Conservation (phyloP, 2,329 filamentous ascomycete genomes). For the Xylaria polymorpha region DNA sequence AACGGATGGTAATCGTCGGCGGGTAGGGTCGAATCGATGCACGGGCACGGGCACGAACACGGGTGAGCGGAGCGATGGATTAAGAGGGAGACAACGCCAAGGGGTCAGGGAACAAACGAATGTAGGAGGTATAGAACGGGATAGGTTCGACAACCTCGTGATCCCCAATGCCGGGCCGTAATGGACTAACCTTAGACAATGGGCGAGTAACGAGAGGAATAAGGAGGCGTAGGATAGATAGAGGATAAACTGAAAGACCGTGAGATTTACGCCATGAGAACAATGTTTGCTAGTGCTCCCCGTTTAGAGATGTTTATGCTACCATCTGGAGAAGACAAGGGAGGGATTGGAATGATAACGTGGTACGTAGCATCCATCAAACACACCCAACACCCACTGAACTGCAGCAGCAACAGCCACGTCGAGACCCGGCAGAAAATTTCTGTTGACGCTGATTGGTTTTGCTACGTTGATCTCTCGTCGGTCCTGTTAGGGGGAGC, state of each 20-base stretch:
- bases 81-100: conserved; percentile 13
- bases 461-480: background rate
- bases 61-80: conserved; percentile 3
- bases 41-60: background rate
- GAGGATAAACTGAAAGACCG: conserved; percentile 31
- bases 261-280: conserved; percentile 29
- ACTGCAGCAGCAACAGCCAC: background rate
- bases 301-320: background rate
- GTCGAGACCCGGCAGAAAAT: conserved; percentile 23
- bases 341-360: conserved; percentile 27
- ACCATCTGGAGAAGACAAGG: conserved; percentile 19
- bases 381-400: background rate
- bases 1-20: conserved; percentile 22
- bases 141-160: background rate
- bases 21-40: conserved; percentile 9
- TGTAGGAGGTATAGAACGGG: conserved; percentile 2
- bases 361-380: conserved; percentile 15
- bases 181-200: background rate
- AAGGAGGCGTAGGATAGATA: conserved; percentile 23
- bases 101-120: conserved; percentile 22
- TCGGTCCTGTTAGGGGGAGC: background rate
- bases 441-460: conserved; percentile 31
- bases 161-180: background rate
- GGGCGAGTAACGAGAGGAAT: conserved; percentile 13
- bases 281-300: conserved; percentile 1